Conservation (phyloP, 495 filamentous ascomycete genomes). For the Penicillium steckii region DNA sequence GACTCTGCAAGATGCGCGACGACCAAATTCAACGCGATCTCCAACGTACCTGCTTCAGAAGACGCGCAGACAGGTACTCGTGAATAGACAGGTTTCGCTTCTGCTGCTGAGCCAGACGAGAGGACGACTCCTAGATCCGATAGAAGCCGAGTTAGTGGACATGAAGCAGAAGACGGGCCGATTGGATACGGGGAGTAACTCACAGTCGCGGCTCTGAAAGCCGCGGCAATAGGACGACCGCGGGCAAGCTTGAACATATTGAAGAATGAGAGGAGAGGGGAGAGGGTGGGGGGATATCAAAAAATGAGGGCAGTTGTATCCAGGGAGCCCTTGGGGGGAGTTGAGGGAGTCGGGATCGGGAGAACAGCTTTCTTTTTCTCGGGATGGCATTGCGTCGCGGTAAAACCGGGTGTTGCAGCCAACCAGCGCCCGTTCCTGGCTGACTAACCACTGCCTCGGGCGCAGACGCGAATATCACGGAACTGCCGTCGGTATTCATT, state of each 20-base stretch:
- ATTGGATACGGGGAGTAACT: conserved; percentile 19
- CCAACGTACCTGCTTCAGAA: conserved; percentile 73
- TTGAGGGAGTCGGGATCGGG: conserved; percentile 19
- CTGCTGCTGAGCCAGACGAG: conserved; percentile 59
- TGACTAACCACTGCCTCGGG: conserved; percentile 25
- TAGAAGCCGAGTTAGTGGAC: conserved; percentile 20
- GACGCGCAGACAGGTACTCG: conserved; percentile 91
- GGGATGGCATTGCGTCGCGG: conserved; percentile 33
- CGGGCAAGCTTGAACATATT: conserved; percentile 75
- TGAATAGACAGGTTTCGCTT: conserved; percentile 90
- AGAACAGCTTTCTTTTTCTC: conserved; percentile 48
- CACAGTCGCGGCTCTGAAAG: conserved; percentile 64
- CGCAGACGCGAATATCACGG: conserved; percentile 29
- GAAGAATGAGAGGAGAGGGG: conserved; percentile 26
- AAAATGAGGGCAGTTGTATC: conserved; percentile 1
- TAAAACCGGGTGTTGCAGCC: conserved; percentile 29
- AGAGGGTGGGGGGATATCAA: conserved; percentile 8
- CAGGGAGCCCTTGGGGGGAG: conserved; percentile 3
- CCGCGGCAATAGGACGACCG: conserved; percentile 64
- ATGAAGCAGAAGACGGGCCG: conserved; percentile 12
- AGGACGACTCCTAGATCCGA: conserved; percentile 44
- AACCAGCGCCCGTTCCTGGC: conserved; percentile 23
- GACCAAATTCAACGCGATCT: conserved; percentile 12
- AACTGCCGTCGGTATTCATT: conserved; percentile 10
- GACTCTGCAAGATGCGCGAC: conserved; percentile 15